These are phyloP conservation scores for Lentinula aciculospora DNA, from an alignment of 768 basidiomycete species.

Conservation along the genomic window DNA sequence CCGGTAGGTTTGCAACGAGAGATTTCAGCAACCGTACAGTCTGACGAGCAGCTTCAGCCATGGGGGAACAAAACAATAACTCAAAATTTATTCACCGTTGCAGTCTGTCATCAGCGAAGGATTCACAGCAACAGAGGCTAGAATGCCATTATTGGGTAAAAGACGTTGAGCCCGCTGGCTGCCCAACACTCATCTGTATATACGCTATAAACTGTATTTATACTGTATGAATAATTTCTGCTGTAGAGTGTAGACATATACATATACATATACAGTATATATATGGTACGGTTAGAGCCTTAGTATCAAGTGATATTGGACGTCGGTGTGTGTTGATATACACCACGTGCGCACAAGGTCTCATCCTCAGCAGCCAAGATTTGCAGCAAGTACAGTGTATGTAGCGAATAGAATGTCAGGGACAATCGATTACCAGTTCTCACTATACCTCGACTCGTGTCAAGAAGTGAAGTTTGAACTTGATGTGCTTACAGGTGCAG, in stretches of 20 bases:
- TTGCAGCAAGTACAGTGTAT: no score
- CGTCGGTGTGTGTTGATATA: no score
- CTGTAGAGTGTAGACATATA: slow-evolving; percentile 10
- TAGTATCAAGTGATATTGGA: no score
- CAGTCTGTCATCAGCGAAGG: neutral
- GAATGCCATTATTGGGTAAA: neutral
- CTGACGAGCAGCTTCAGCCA: slow-evolving; percentile 4
- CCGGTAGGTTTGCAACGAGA: slow-evolving; percentile 6
- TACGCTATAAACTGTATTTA: slow-evolving; percentile 7
- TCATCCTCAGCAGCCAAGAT: no score
- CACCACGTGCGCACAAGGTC: no score
- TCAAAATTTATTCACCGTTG: neutral
- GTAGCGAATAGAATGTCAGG: no score
- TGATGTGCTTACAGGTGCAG: no score
- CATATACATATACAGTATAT: slow-evolving; percentile 12
- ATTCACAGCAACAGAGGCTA: neutral
- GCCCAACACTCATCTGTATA: neutral
- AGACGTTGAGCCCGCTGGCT: neutral
- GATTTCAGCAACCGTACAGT: slow-evolving; percentile 1
- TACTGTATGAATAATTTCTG: slow-evolving; percentile 7
- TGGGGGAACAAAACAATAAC: neutral
- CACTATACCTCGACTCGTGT: no score
- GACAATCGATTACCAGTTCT: no score
- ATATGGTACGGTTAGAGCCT: neutral
- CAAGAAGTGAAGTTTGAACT: no score